Evolutionary conservation across 129 eudicot genomes (phyloP).

Genomic region (Sambucus nigra): DNA sequence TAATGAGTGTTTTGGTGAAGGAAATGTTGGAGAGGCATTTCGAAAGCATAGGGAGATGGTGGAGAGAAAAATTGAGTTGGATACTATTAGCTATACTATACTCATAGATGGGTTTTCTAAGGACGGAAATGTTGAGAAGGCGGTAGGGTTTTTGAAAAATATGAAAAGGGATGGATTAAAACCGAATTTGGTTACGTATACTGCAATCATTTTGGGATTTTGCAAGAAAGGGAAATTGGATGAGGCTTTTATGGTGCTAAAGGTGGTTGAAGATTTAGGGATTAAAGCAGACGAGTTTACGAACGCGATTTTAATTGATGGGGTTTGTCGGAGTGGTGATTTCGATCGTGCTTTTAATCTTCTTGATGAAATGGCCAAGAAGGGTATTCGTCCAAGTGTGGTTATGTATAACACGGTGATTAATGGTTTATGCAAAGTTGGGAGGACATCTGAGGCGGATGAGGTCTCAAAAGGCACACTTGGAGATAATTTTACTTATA

Average conservation of each 20-base stretch:
- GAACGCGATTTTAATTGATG: constrained; percentile 55
- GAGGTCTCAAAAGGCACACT: constrained; percentile 35
- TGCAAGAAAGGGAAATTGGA: constrained; percentile 68
- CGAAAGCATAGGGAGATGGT: constrained; percentile 45
- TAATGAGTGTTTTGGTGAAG: constrained; percentile 46
- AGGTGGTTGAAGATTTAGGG: constrained; percentile 37
- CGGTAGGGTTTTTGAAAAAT: constrained; percentile 40
- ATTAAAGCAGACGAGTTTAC: constrained; percentile 48
- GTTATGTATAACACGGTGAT: constrained; percentile 64
- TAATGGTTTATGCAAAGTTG: constrained; percentile 70
- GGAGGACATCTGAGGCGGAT: constrained; percentile 61
- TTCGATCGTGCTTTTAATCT: constrained; percentile 39
- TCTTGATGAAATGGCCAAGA: constrained; percentile 57
- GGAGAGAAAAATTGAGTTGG: constrained; percentile 34
- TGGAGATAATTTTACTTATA: constrained; percentile 56
- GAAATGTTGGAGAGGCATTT: constrained; percentile 34
- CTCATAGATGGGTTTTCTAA: constrained; percentile 65
- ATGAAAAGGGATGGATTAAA: constrained; percentile 45
- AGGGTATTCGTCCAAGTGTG: constrained; percentile 41
- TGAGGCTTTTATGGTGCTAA: constrained; percentile 46
- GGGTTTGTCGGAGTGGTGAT: constrained; percentile 41
- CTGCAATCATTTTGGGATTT: constrained; percentile 57
- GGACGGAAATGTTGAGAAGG: constrained; percentile 68
- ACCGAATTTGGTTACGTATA: constrained; percentile 58
- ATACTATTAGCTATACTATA: constrained; percentile 42